Percentiles rank a stretch among this genome's conserved stretches.
Evolutionary conservation across 345 rosid species (phyloP).

Genomic region (Eucalyptus caleyi): DNA sequence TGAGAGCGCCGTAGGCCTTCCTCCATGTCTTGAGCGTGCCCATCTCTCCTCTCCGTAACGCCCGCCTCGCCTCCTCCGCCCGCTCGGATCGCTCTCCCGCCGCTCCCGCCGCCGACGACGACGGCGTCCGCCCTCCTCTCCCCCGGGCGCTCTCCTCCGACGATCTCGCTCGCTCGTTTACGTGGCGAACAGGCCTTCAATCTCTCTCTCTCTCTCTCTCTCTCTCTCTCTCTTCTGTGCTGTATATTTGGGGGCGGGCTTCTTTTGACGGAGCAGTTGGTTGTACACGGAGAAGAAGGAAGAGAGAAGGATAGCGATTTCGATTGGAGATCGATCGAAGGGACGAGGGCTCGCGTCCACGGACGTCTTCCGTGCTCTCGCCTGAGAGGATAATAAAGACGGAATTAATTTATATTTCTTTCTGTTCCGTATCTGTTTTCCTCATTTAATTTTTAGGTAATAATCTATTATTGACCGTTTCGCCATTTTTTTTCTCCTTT

Average conservation of each 20-base stretch:
- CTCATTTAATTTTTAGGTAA: not conserved
- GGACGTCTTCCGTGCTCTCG: not conserved
- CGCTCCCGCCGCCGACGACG: not conserved
- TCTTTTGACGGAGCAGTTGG: not conserved
- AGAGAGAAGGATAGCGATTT: not conserved
- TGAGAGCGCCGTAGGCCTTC: constrained; percentile 91
- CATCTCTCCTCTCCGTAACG: constrained; percentile 13
- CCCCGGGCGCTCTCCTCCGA: not conserved
- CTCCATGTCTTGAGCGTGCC: constrained; percentile 97
- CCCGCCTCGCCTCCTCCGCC: not conserved
- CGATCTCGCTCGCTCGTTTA: not conserved
- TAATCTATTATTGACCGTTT: not conserved
- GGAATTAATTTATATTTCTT: not conserved
- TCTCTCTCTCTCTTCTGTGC: not conserved
- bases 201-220: not conserved
- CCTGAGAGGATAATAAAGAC: not conserved
- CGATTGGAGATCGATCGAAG: not conserved
- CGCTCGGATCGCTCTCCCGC: constrained; percentile 23
- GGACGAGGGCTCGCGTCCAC: not conserved
- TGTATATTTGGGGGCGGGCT: not conserved
- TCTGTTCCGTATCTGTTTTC: not conserved
- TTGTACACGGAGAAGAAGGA: not conserved
- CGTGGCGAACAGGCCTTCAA: constrained; percentile 11
- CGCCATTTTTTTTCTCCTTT: not conserved
- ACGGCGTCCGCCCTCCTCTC: not conserved